These are phyloP conservation scores for Exophiala sp. DNA, from an alignment of 2,329 filamentous ascomycete species.

Conservation along the genomic window DNA sequence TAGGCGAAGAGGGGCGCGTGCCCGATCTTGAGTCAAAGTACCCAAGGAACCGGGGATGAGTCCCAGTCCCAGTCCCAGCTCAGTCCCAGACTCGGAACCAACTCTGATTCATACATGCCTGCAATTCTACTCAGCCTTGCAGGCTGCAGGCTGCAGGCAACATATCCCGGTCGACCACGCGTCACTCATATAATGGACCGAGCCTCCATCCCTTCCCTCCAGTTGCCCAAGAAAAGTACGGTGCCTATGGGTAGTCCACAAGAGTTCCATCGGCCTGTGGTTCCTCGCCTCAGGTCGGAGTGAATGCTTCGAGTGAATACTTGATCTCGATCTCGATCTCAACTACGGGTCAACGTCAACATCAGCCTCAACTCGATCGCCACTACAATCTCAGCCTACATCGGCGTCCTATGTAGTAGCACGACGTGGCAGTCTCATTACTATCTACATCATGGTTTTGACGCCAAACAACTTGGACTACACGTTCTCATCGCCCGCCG, in stretches of 20 bases:
- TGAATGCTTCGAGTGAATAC: too few relatives aligned
- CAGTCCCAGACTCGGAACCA: too few relatives aligned
- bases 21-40: too few relatives aligned
- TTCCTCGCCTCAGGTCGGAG: too few relatives aligned
- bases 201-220: background rate
- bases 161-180: background rate
- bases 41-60: too few relatives aligned
- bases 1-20: too few relatives aligned
- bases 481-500: slow-evolving; percentile 18
- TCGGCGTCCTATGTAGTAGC: background rate
- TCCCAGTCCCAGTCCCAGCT: background rate
- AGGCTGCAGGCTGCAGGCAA: slow-evolving; percentile 9
- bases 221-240: background rate
- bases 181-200: background rate
- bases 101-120: too few relatives aligned
- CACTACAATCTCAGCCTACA: background rate
- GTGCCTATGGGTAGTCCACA: too few relatives aligned
- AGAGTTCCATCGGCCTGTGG: too few relatives aligned
- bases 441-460: slow-evolving; percentile 1
- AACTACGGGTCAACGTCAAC: too few relatives aligned
- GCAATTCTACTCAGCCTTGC: slow-evolving; percentile 10
- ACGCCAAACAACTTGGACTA: slow-evolving; percentile 3
- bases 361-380: background rate
- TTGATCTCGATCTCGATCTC: too few relatives aligned
- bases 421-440: background rate